Evolutionary conservation across 2,329 filamentous ascomycete species (phyloP).

Genomic region (Dothiorella sarmentorum): DNA sequence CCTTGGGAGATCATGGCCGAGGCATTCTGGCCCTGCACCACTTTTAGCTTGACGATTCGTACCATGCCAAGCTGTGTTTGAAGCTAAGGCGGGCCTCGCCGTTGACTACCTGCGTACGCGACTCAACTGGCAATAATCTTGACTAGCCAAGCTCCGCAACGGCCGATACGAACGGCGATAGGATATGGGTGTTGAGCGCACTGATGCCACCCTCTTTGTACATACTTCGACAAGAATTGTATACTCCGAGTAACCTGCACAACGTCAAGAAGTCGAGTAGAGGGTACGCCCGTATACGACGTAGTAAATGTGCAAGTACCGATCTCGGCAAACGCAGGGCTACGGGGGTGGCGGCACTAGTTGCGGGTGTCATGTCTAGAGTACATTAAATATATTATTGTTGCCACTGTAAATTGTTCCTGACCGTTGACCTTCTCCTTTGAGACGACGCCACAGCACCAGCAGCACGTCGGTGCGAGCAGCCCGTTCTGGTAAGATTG

Average conservation of each 20-base stretch:
- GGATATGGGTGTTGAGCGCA: neutral
- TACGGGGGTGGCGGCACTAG: neutral
- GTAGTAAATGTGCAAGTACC: too few species aligned
- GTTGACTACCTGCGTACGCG: neutral
- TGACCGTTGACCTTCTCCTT: too few species aligned
- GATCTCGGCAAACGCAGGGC: too few species aligned
- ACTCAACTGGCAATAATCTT: too few species aligned
- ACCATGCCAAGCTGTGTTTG: too few species aligned
- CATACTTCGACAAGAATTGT: neutral
- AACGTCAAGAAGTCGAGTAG: too few species aligned
- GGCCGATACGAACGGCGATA: neutral
- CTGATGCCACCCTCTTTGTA: neutral
- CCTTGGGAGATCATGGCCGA: neutral
- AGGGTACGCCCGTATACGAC: too few species aligned
- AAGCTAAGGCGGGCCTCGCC: slow-evolving; percentile 1
- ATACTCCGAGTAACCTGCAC: too few species aligned
- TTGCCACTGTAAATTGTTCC: neutral
- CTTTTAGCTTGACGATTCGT: neutral
- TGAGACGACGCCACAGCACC: neutral
- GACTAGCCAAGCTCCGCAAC: neutral
- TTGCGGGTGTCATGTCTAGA: neutral
- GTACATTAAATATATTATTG: too few species aligned
- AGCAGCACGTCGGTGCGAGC: slow-evolving; percentile 1
- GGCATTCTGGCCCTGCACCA: neutral
- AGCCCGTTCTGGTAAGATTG: neutral